These are phyloP conservation scores for Sonneratia caseolaris DNA, from an alignment of 345 rosid species.

Conservation along the genomic window DNA sequence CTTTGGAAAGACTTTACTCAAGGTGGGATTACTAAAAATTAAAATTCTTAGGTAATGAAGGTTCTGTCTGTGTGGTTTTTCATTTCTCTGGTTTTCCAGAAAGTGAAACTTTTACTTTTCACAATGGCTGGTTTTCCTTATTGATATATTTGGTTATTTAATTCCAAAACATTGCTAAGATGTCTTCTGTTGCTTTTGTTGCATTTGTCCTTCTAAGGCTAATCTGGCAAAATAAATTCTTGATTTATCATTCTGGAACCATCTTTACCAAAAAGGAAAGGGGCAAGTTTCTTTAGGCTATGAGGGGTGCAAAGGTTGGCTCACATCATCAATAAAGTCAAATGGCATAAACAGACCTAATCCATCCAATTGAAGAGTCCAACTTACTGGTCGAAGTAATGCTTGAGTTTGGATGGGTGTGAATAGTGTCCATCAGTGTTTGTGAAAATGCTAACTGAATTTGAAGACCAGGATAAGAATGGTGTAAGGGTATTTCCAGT, in stretches of 20 bases:
- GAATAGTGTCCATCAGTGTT: neutral
- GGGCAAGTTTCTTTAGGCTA: neutral
- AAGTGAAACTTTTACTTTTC: neutral
- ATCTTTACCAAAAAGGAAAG: neutral
- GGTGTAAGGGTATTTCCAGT: neutral
- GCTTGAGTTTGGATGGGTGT: neutral
- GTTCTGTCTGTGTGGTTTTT: neutral
- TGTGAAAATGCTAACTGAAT: neutral
- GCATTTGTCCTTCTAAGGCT: neutral
- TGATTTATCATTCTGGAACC: neutral
- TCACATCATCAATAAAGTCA: neutral
- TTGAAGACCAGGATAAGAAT: neutral
- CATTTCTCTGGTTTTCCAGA: neutral
- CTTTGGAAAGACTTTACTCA: constrained; percentile 75
- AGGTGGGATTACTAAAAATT: constrained; percentile 4
- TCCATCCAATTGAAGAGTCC: neutral
- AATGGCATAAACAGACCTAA: neutral
- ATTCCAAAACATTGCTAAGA: neutral
- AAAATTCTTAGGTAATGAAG: neutral
- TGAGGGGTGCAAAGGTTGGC: neutral
- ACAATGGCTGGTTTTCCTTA: neutral
- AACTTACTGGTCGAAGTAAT: neutral
- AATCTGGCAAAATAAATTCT: neutral
- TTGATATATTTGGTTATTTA: neutral
- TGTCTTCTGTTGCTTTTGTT: too few species aligned